A percentile compares a stretch with the other conserved stretches of the same genome.
Conservation (phyloP, 805 yeast genomes). For the Metschnikowia baotianmanensis region DNA sequence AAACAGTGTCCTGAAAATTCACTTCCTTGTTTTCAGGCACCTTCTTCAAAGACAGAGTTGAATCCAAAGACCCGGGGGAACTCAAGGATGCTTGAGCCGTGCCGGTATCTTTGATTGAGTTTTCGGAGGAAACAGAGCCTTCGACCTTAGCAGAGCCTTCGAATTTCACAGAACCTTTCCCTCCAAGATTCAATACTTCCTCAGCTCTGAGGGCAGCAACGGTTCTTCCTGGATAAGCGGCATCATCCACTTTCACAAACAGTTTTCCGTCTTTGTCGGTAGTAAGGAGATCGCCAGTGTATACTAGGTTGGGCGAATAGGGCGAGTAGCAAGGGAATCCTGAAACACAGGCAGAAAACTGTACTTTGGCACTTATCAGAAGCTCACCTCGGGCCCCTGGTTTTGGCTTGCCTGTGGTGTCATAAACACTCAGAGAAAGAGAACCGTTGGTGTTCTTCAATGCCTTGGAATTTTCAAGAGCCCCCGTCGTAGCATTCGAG, state of each 20-base stretch:
- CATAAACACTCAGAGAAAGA: neutral
- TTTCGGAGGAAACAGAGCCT: neutral
- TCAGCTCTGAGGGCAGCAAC: neutral
- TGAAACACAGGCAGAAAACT: slow-evolving; percentile 1
- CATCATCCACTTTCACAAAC: neutral
- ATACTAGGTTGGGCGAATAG: neutral
- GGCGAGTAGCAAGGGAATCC: neutral
- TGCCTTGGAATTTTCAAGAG: no score
- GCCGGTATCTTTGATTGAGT: neutral
- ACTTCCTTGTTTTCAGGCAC: no score
- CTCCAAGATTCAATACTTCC: neutral
- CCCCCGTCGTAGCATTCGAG: no score
- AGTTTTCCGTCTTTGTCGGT: neutral
- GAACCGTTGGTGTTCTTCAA: no score
- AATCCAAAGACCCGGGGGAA: no score
- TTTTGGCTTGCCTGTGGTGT: neutral
- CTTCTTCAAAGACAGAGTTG: no score
- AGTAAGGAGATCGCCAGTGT: neutral
- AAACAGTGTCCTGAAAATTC: no score
- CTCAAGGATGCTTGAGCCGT: neutral
- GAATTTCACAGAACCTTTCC: neutral
- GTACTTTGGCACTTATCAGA: neutral
- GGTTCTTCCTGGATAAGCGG: neutral
- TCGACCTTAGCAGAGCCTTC: neutral
- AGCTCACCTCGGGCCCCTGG: no score